Conservation (phyloP, 192 early-diverging fungal species). For the Coemansia sp. region DNA sequence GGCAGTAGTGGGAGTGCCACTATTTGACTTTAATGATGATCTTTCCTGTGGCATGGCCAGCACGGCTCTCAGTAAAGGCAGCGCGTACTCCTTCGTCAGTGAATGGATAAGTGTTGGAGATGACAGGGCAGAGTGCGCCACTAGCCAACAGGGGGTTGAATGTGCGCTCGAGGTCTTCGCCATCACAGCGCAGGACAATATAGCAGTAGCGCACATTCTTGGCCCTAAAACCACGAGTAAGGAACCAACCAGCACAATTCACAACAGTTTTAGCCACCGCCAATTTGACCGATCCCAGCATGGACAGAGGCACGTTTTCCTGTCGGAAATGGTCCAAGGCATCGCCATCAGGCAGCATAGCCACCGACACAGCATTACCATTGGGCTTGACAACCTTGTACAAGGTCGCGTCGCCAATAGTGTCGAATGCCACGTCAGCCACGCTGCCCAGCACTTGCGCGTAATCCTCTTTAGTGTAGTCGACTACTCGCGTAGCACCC, state of each 20-base stretch:
- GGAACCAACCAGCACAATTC: slow-evolving; percentile 9
- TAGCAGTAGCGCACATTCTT: slow-evolving; percentile 27
- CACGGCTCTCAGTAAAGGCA: slow-evolving; percentile 45
- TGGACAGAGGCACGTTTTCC: slow-evolving; percentile 6
- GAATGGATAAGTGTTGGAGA: slow-evolving; percentile 52
- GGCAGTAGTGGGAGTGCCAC: background rate
- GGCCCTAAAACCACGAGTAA: slow-evolving; percentile 28
- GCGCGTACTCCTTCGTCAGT: slow-evolving; percentile 37
- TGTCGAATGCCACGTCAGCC: slow-evolving; percentile 55
- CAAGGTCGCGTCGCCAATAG: slow-evolving; percentile 30
- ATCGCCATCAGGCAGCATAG: slow-evolving; percentile 30
- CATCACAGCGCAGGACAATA: slow-evolving; percentile 30
- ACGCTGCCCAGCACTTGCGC: slow-evolving; percentile 21
- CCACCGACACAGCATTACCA: slow-evolving; percentile 28
- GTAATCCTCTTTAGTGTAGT: slow-evolving; percentile 52
- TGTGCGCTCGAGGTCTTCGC: slow-evolving; percentile 34
- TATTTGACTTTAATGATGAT: slow-evolving; percentile 51
- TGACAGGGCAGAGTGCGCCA: slow-evolving; percentile 35
- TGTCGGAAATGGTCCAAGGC: slow-evolving; percentile 24
- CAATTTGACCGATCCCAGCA: slow-evolving; percentile 14
- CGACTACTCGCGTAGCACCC: slow-evolving; percentile 58
- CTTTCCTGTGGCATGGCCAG: slow-evolving; percentile 57
- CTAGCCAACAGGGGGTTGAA: slow-evolving; percentile 50
- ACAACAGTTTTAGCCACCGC: slow-evolving; percentile 12
- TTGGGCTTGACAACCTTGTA: slow-evolving; percentile 36